phyloP scores from a whole-genome alignment of 495 filamentous ascomycete species.

The Penicillium canariense region DNA sequence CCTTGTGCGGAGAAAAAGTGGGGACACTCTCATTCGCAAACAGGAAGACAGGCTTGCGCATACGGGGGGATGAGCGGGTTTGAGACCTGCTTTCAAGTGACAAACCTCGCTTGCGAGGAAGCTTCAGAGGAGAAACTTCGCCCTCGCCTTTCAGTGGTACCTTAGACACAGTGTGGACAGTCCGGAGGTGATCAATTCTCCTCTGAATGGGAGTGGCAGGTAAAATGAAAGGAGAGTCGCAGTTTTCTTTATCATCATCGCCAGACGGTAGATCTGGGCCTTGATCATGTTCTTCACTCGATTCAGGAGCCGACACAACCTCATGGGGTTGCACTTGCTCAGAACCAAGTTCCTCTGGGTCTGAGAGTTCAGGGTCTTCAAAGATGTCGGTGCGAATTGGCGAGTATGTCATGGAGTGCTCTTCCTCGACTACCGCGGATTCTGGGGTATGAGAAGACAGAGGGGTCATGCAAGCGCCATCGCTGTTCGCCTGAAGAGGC shows the following conservation, averaged over 20 bases:
- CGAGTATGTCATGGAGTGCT: slow-evolving; percentile 8
- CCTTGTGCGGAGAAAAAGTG: slow-evolving; percentile 26
- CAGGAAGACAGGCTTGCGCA: slow-evolving; percentile 27
- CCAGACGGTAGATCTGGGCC: neutral
- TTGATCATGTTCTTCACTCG: slow-evolving; percentile 15
- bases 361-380: slow-evolving; percentile 19
- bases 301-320: slow-evolving; percentile 1
- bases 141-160: slow-evolving; percentile 71
- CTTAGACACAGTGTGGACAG: slow-evolving; percentile 71
- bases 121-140: slow-evolving; percentile 56
- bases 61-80: slow-evolving; percentile 34
- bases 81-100: slow-evolving; percentile 42
- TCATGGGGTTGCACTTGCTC: neutral
- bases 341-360: neutral
- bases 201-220: slow-evolving; percentile 37
- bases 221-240: slow-evolving; percentile 19
- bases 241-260: slow-evolving; percentile 34
- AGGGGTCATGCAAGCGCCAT: slow-evolving; percentile 12
- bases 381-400: slow-evolving; percentile 21
- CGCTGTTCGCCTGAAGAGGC: slow-evolving; percentile 15
- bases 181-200: slow-evolving; percentile 30
- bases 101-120: slow-evolving; percentile 53
- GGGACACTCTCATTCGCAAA: slow-evolving; percentile 17
- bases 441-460: slow-evolving; percentile 1
- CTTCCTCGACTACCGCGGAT: slow-evolving; percentile 4